These are phyloP conservation scores for Karstenula rhodostoma DNA, from an alignment of 2,329 filamentous ascomycete species.

Conservation along the genomic window DNA sequence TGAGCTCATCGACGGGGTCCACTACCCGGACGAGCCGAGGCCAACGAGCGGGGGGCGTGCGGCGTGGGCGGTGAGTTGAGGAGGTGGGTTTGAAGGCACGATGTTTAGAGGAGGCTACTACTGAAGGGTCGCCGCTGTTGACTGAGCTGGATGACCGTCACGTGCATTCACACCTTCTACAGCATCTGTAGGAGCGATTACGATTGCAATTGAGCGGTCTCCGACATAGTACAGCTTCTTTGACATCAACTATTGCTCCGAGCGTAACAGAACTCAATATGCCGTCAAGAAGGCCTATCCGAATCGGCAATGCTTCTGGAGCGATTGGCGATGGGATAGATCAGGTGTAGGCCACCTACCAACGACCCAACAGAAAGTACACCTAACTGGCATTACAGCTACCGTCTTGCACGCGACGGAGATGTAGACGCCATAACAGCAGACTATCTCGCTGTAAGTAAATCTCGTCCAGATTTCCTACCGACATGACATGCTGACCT, in stretches of 20 bases:
- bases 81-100: neutral
- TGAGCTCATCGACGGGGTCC: slow-evolving; percentile 4
- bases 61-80: neutral
- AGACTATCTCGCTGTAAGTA: slow-evolving; percentile 42
- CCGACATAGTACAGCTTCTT: neutral
- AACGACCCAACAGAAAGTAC: neutral
- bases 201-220: neutral
- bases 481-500: neutral
- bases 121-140: neutral
- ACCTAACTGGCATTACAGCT: slow-evolving; percentile 20
- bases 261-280: neutral
- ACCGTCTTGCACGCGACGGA: slow-evolving; percentile 66
- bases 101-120: neutral
- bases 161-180: neutral
- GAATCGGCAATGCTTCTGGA: slow-evolving; percentile 44
- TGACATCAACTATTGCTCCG: neutral
- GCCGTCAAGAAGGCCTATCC: slow-evolving; percentile 32
- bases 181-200: neutral
- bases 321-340: slow-evolving; percentile 44
- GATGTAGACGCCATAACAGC: slow-evolving; percentile 77
- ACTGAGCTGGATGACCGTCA: neutral
- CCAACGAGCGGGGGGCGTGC: neutral
- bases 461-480: neutral
- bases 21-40: neutral
- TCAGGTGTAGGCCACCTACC: slow-evolving; percentile 29